phyloP scores from a whole-genome alignment of 805 yeast genomes.

The Torulaspora franciscae region DNA sequence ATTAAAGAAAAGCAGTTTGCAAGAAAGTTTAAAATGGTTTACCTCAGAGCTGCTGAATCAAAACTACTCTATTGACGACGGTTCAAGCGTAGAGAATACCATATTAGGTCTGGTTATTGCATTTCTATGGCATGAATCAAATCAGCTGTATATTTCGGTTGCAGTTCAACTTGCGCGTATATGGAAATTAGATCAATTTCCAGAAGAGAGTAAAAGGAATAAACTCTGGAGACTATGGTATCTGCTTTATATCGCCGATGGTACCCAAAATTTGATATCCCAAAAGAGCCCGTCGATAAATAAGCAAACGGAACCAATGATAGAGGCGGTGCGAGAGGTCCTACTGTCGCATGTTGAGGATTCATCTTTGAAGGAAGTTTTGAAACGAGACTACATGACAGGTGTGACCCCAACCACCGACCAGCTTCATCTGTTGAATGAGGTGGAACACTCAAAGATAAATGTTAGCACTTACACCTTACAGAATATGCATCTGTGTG shows the following conservation, averaged over 20 bases:
- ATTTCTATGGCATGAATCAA: constrained; percentile 63
- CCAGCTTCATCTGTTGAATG: constrained; percentile 23
- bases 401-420: constrained; percentile 15
- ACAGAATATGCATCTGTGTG: constrained; percentile 54
- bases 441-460: constrained; percentile 21
- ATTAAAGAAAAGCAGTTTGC: constrained; percentile 20
- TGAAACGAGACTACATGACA: constrained; percentile 10
- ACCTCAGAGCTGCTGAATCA: constrained; percentile 30
- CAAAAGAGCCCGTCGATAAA: constrained; percentile 55
- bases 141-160: constrained; percentile 60
- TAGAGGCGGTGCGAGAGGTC: constrained; percentile 25
- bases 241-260: constrained; percentile 58
- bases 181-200: constrained; percentile 16
- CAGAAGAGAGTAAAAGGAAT: constrained; percentile 14
- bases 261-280: constrained; percentile 60
- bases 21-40: constrained; percentile 34
- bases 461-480: constrained; percentile 19
- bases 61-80: constrained; percentile 36
- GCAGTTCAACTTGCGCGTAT: constrained; percentile 61
- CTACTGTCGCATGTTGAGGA: constrained; percentile 9
- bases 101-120: constrained; percentile 61
- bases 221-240: constrained; percentile 58
- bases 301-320: constrained; percentile 40
- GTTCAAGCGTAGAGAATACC: constrained; percentile 51
- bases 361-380: constrained; percentile 12